Percentiles rank a stretch among this genome's conserved stretches.
Conservation (phyloP, 2,329 filamentous ascomycete genomes). For the Knufia fluminis region DNA sequence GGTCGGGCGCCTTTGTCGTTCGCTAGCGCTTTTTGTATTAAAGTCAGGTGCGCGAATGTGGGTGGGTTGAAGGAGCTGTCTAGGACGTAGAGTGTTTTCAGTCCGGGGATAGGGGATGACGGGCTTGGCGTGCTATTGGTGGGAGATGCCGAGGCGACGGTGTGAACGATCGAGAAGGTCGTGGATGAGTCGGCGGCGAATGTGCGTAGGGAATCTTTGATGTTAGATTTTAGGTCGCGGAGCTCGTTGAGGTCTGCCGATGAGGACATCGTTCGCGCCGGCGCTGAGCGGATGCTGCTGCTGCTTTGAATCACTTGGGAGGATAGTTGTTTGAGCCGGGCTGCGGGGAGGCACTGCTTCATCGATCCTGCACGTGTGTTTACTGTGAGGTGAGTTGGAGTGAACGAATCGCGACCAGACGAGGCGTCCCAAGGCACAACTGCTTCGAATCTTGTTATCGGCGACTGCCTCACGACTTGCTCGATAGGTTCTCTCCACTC, state of each 20-base stretch:
- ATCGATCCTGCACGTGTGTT: too few species aligned
- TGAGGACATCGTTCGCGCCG: too few species aligned
- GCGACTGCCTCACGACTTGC: too few species aligned
- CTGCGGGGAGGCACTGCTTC: too few species aligned
- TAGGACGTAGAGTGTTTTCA: conserved; percentile 49
- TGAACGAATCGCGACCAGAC: too few species aligned
- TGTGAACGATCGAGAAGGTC: conserved; percentile 25
- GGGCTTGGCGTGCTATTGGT: conserved; percentile 45
- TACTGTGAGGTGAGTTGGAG: too few species aligned
- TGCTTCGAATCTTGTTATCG: too few species aligned
- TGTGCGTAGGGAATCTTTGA: not conserved
- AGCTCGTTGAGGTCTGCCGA: not conserved
- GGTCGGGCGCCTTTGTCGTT: conserved; percentile 18
- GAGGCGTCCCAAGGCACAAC: too few species aligned
- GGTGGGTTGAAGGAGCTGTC: conserved; percentile 61
- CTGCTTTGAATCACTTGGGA: too few species aligned
- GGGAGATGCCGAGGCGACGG: conserved; percentile 42
- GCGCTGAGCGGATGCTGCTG: too few species aligned
- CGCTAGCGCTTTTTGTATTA: conserved; percentile 46
- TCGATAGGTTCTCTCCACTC: too few species aligned
- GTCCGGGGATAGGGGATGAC: conserved; percentile 45
- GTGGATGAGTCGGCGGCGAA: not conserved
- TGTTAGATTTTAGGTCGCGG: not conserved
- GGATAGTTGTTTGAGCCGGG: too few species aligned
- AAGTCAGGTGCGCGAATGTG: conserved; percentile 48